Evolutionary conservation across 176 grass and related monocot genomes (phyloP).

Genomic region (Ensete glaucum): DNA sequence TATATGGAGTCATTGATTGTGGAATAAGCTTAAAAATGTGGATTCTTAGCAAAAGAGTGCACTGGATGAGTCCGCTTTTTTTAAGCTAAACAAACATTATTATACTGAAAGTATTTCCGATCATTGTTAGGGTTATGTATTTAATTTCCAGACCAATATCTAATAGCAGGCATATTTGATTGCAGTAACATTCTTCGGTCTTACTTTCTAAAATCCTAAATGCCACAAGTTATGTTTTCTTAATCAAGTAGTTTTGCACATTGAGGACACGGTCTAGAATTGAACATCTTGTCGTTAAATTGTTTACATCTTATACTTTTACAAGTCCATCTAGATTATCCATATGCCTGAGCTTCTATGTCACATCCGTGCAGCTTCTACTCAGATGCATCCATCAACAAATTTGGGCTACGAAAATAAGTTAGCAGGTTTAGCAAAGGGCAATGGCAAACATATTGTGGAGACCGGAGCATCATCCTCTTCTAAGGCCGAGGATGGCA

Average conservation of each 20-base stretch:
- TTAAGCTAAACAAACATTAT: background rate
- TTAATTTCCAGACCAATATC: no score
- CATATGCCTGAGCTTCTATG: background rate
- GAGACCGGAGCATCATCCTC: conserved; percentile 43
- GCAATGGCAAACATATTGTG: conserved; percentile 16
- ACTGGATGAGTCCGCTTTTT: background rate
- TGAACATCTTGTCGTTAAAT: no score
- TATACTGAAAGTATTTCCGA: background rate
- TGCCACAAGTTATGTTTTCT: no score
- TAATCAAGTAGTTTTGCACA: no score
- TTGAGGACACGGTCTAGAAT: no score
- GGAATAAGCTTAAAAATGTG: background rate
- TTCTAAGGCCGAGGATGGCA: conserved; percentile 40
- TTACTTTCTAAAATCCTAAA: no score
- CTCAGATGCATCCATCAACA: background rate
- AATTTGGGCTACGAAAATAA: conserved; percentile 18
- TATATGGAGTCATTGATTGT: background rate
- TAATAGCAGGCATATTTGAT: no score
- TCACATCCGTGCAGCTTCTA: background rate
- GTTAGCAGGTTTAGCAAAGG: background rate
- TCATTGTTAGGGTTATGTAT: no score
- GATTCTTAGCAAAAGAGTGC: background rate
- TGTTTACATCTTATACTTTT: no score
- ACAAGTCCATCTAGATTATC: no score
- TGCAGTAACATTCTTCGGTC: no score